A percentile compares a stretch with the other conserved stretches of the same genome.
phyloP scores from a whole-genome alignment of 805 yeast species.

The Kuraishia capsulata region DNA sequence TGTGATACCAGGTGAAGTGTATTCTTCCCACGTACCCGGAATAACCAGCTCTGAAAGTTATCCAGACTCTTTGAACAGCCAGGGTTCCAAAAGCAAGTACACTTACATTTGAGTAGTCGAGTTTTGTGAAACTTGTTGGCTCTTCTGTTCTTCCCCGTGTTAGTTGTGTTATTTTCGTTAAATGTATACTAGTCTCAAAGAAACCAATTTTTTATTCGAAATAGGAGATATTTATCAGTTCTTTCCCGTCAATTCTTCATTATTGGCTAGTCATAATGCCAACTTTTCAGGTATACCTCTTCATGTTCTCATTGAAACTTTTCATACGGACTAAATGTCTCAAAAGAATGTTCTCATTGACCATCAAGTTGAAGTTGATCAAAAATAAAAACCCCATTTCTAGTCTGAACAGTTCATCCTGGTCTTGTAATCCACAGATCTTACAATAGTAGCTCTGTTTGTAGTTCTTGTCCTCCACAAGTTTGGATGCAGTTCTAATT shows the following conservation, averaged over 20 bases:
- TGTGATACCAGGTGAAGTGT: background rate
- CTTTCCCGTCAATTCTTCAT: too few relatives aligned
- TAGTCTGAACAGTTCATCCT: conserved; percentile 26
- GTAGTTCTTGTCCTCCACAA: conserved; percentile 34
- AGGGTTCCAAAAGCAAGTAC: background rate
- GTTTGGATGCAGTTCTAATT: conserved; percentile 29
- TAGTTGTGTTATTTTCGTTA: too few relatives aligned
- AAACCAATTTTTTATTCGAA: too few relatives aligned
- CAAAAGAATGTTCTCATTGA: conserved; percentile 24
- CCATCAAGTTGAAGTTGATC: conserved; percentile 29
- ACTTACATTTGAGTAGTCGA: background rate
- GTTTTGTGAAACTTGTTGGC: too few relatives aligned
- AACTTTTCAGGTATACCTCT: too few relatives aligned
- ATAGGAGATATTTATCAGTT: too few relatives aligned
- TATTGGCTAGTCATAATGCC: too few relatives aligned
- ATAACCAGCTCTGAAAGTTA: background rate
- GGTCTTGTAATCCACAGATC: conserved; percentile 32
- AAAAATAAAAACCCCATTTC: conserved; percentile 32
- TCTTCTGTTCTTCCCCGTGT: too few relatives aligned
- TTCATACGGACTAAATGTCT: conserved; percentile 23
- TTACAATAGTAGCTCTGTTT: conserved; percentile 32
- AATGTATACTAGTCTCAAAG: too few relatives aligned
- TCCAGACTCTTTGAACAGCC: background rate
- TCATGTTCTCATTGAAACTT: conserved; percentile 12
- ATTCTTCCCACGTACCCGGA: background rate